Conservation (phyloP, 2,329 filamentous ascomycete genomes). For the Sporothrix pseudoabietina region DNA sequence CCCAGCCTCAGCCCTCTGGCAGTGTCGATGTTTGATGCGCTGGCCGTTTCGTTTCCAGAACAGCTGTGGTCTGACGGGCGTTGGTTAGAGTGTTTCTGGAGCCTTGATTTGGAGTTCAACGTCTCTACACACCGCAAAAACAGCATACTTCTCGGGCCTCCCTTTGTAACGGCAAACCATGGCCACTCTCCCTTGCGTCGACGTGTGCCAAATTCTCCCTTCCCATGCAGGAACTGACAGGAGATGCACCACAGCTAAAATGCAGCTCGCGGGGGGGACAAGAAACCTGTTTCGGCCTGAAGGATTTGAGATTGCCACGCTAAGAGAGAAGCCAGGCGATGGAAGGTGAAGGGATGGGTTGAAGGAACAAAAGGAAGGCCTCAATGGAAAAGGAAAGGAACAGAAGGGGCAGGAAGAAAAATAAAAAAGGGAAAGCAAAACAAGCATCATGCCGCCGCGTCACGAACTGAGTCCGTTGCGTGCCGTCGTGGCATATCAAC, state of each 20-base stretch:
- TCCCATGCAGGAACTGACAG: slow-evolving; percentile 11
- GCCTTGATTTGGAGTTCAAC: neutral
- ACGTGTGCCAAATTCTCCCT: neutral
- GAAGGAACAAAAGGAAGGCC: neutral
- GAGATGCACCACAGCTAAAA: neutral
- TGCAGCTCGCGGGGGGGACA: neutral
- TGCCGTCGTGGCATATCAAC: slow-evolving; percentile 21
- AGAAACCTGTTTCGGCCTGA: slow-evolving; percentile 8
- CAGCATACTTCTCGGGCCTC: too few relatives aligned
- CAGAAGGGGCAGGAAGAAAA: neutral
- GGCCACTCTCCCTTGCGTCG: neutral
- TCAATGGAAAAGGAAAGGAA: neutral
- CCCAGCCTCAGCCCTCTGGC: slow-evolving; percentile 17
- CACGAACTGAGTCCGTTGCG: neutral
- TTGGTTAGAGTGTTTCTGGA: neutral
- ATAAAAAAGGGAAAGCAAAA: neutral
- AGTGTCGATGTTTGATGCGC: slow-evolving; percentile 13
- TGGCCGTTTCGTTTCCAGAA: slow-evolving; percentile 3
- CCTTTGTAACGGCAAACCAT: too few relatives aligned
- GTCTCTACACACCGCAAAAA: neutral
- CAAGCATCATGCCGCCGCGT: slow-evolving; percentile 24
- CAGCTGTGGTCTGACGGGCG: neutral
- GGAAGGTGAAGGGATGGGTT: neutral
- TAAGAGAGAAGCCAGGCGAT: neutral
- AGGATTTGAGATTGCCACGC: slow-evolving; percentile 7